Conservation (phyloP, 2,329 filamentous ascomycete species). For the Calonectria ilicicola region DNA sequence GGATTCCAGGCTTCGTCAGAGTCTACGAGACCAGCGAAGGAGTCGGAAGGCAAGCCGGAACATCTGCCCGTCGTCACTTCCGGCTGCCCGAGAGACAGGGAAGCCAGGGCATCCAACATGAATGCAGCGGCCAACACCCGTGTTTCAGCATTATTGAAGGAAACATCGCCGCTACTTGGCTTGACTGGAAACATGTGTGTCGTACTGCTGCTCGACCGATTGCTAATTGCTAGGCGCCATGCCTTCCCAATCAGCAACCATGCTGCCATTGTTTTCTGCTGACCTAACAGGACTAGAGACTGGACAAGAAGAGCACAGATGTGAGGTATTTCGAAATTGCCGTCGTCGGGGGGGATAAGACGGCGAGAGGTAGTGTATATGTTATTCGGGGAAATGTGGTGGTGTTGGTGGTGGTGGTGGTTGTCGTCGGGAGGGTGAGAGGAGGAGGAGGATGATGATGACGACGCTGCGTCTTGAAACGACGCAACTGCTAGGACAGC, state of each 20-base stretch:
- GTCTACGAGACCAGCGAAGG: constrained; percentile 22
- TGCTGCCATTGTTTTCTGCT: constrained; percentile 66
- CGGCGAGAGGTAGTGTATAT: constrained; percentile 64
- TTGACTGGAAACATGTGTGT: constrained; percentile 37
- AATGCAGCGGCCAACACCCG: constrained; percentile 66
- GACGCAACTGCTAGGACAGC: constrained; percentile 69
- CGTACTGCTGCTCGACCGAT: constrained; percentile 21
- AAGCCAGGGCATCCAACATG: constrained; percentile 70
- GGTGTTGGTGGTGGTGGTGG: no score
- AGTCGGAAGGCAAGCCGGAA: constrained; percentile 31
- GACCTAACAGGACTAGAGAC: constrained; percentile 72
- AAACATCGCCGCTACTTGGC: constrained; percentile 21
- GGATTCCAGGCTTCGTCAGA: constrained; percentile 37
- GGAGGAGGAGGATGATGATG: neutral
- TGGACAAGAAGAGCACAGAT: constrained; percentile 63
- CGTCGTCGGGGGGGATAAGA: constrained; percentile 62
- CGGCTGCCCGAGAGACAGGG: constrained; percentile 59
- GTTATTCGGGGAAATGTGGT: constrained; percentile 39
- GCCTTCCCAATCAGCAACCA: constrained; percentile 75
- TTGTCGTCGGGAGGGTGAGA: neutral
- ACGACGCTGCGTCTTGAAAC: constrained; percentile 58
- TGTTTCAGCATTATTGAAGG: constrained; percentile 27
- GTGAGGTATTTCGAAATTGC: constrained; percentile 56
- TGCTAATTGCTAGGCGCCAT: constrained; percentile 57
- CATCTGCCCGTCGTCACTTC: constrained; percentile 37